phyloP scores from a whole-genome alignment of 805 yeast species.

The Kodamaea kakaduensis region DNA sequence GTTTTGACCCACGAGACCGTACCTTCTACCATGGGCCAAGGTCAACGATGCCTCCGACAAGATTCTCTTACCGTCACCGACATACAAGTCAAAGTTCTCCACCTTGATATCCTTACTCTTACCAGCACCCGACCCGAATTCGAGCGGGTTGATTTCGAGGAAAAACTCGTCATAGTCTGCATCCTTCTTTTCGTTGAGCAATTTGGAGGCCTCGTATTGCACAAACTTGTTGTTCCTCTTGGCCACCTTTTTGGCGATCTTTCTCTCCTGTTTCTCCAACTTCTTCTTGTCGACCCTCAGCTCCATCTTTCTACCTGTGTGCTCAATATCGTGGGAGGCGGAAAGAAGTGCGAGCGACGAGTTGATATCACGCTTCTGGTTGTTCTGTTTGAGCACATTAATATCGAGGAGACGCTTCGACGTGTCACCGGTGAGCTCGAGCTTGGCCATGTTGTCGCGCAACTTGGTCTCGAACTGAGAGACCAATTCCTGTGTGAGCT shows the following conservation, averaged over 20 bases:
- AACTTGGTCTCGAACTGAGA: slow-evolving; percentile 50
- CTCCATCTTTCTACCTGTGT: slow-evolving; percentile 87
- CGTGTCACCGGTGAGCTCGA: slow-evolving; percentile 79
- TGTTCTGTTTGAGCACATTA: slow-evolving; percentile 56
- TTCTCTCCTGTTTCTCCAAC: slow-evolving; percentile 94
- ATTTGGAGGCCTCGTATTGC: slow-evolving; percentile 89
- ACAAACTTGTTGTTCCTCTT: slow-evolving; percentile 82
- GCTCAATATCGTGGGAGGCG: slow-evolving; percentile 81
- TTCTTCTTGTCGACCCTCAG: slow-evolving; percentile 94
- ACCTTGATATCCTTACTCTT: slow-evolving; percentile 95
- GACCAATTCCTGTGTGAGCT: slow-evolving; percentile 44
- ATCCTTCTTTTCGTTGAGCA: slow-evolving; percentile 58
- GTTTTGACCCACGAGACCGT: slow-evolving; percentile 97
- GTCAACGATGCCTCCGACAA: slow-evolving; percentile 84
- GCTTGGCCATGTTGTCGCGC: slow-evolving; percentile 64
- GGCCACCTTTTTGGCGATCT: slow-evolving; percentile 95
- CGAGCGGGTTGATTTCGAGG: slow-evolving; percentile 92
- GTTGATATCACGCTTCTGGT: slow-evolving; percentile 65
- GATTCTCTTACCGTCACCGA: slow-evolving; percentile 93
- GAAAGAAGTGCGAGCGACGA: slow-evolving; percentile 73
- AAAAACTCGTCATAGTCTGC: slow-evolving; percentile 93
- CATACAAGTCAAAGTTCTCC: slow-evolving; percentile 89
- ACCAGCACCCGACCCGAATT: slow-evolving; percentile 77
- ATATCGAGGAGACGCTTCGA: slow-evolving; percentile 82
- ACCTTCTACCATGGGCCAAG: slow-evolving; percentile 86